These are phyloP conservation scores for Phylloboletellus chloephorus DNA, from an alignment of 1,284 basidiomycete genomes.

Conservation along the genomic window DNA sequence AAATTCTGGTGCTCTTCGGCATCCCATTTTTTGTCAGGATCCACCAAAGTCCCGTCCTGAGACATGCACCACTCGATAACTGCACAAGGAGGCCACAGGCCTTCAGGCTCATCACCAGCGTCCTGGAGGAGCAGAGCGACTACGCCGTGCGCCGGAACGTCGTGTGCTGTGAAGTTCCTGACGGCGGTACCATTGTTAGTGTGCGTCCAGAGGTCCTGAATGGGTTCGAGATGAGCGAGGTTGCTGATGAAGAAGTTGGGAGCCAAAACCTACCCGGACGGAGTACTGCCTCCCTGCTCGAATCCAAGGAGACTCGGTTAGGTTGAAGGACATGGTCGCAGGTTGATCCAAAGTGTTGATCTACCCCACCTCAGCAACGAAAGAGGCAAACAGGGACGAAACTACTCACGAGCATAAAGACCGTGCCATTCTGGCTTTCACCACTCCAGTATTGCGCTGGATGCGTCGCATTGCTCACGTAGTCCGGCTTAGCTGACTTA, in stretches of 20 bases:
- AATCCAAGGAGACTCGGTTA: conserved; percentile 68
- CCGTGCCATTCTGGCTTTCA: conserved; percentile 47
- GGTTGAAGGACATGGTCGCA: conserved; percentile 53
- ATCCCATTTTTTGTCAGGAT: conserved; percentile 29
- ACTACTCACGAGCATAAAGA: conserved; percentile 48
- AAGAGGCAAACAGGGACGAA: not conserved
- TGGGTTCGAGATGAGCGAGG: conserved; percentile 9
- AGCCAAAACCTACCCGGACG: conserved; percentile 41
- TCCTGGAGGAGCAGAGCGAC: conserved; percentile 61
- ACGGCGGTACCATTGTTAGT: conserved; percentile 63
- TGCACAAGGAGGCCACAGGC: conserved; percentile 43
- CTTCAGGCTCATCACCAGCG: conserved; percentile 59
- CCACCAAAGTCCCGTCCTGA: conserved; percentile 28
- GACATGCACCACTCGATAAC: conserved; percentile 41
- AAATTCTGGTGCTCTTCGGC: conserved; percentile 17
- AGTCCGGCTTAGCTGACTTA: conserved; percentile 41
- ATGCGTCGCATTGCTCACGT: conserved; percentile 43
- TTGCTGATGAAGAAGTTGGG: not conserved
- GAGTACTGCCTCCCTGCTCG: conserved; percentile 58
- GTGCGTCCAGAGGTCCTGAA: conserved; percentile 63
- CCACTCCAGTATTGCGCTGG: conserved; percentile 61
- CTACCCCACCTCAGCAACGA: conserved; percentile 24
- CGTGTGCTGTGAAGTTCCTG: conserved; percentile 53
- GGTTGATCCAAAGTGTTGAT: conserved; percentile 50
- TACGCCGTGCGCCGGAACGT: conserved; percentile 65